These are phyloP conservation scores for Leonotis leonurus DNA, from an alignment of 257 asterid genomes.

Conservation along the genomic window DNA sequence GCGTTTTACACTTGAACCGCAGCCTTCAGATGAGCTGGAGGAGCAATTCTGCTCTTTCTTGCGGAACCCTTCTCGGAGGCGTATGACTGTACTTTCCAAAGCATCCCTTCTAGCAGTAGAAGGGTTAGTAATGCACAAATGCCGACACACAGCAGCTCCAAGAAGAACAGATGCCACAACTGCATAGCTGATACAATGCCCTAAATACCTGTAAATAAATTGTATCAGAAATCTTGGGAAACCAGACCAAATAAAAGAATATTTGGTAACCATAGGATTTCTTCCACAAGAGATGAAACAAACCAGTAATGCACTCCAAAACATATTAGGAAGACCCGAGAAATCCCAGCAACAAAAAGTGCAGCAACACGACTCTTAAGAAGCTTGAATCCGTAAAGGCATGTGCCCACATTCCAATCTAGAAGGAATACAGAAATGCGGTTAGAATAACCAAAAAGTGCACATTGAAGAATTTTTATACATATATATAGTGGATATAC, in stretches of 20 bases:
- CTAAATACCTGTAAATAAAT: constrained; percentile 62
- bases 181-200: constrained; percentile 96
- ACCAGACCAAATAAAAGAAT: not conserved
- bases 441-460: constrained; percentile 4
- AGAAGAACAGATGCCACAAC: constrained; percentile 95
- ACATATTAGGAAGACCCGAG: constrained; percentile 91
- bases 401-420: constrained; percentile 99
- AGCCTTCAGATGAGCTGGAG: constrained; percentile 94
- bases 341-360: constrained; percentile 81
- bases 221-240: constrained; percentile 2
- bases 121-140: constrained; percentile 76
- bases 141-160: constrained; percentile 97
- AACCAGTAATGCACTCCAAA: constrained; percentile 99
- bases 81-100: constrained; percentile 88
- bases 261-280: not conserved
- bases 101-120: constrained; percentile 97
- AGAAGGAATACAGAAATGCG: constrained; percentile 16
- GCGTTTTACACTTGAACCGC: constrained; percentile 96
- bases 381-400: constrained; percentile 92
- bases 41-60: constrained; percentile 84
- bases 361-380: constrained; percentile 87
- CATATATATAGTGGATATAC: constrained; percentile 33
- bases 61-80: constrained; percentile 92
- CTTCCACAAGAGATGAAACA: constrained; percentile 19
- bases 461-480: not conserved